Conservation (phyloP, 257 asterid species). For the Nemophila menziesii region DNA sequence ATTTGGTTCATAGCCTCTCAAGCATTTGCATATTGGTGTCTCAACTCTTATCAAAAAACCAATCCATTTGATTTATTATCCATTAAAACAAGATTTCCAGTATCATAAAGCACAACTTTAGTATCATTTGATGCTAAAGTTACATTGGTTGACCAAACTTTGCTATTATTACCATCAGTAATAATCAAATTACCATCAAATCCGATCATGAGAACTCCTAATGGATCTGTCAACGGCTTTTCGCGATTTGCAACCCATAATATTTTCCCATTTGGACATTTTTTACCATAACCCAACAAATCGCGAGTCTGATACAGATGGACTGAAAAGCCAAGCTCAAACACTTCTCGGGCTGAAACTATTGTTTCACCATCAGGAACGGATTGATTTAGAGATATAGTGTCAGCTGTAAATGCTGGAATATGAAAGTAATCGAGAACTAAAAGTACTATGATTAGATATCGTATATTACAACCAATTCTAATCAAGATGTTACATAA, state of each 20-base stretch:
- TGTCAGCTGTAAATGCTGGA: conserved; percentile 8
- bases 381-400: conserved; percentile 5
- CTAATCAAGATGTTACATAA: too few species aligned
- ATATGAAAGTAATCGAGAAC: too few species aligned
- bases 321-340: conserved; percentile 38
- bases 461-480: too few species aligned
- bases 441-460: too few species aligned
- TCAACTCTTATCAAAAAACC: conserved; percentile 3
- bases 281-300: conserved; percentile 37
- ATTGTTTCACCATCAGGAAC: conserved; percentile 29
- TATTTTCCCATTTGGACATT: conserved; percentile 11
- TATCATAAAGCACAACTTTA: conserved; percentile 24
- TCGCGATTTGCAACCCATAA: conserved; percentile 32
- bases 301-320: conserved; percentile 15
- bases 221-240: conserved; percentile 11
- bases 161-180: conserved; percentile 5
- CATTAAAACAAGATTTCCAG: conserved; percentile 34
- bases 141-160: conserved; percentile 31
- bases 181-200: conserved; percentile 26
- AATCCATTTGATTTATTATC: too few species aligned
- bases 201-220: conserved; percentile 20
- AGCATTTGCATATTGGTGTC: conserved; percentile 26
- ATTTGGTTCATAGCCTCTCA: conserved; percentile 22
- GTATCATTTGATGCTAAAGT: conserved; percentile 17
- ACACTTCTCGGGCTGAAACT: conserved; percentile 26